phyloP scores from a whole-genome alignment of 1,139 yeast genomes.

The Eremothecium coryli region DNA sequence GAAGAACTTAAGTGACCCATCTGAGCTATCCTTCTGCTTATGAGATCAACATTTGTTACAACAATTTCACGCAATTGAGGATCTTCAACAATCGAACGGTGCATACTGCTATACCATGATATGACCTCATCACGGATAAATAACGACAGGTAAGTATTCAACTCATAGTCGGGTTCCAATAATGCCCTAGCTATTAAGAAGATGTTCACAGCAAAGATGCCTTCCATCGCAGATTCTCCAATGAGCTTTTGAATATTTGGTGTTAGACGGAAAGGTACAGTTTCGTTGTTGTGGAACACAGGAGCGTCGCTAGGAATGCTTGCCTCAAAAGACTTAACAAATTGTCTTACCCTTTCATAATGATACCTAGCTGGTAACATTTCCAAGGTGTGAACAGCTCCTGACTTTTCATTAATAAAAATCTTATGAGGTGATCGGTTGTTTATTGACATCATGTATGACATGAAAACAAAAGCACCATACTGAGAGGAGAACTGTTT shows the following conservation, averaged over 20 bases:
- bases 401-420: constrained; percentile 70
- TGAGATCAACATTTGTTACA: constrained; percentile 75
- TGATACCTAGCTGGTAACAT: constrained; percentile 75
- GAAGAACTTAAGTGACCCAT: constrained; percentile 74
- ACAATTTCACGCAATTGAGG: constrained; percentile 82
- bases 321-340: constrained; percentile 45
- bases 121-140: constrained; percentile 93
- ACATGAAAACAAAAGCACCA: constrained; percentile 89
- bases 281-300: constrained; percentile 83
- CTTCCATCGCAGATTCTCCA: constrained; percentile 90
- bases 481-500: constrained; percentile 92
- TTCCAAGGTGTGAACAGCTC: constrained; percentile 89
- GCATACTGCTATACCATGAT: constrained; percentile 87
- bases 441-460: constrained; percentile 91
- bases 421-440: constrained; percentile 92
- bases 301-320: constrained; percentile 68
- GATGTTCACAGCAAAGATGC: constrained; percentile 76
- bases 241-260: constrained; percentile 90
- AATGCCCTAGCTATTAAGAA: constrained; percentile 82
- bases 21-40: constrained; percentile 58
- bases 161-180: constrained; percentile 82
- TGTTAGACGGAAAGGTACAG: constrained; percentile 92
- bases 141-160: constrained; percentile 78
- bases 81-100: constrained; percentile 47
- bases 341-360: constrained; percentile 28